Conservation (phyloP, 2,329 filamentous ascomycete species). For the Pseudovirgaria hyperparasitica region DNA sequence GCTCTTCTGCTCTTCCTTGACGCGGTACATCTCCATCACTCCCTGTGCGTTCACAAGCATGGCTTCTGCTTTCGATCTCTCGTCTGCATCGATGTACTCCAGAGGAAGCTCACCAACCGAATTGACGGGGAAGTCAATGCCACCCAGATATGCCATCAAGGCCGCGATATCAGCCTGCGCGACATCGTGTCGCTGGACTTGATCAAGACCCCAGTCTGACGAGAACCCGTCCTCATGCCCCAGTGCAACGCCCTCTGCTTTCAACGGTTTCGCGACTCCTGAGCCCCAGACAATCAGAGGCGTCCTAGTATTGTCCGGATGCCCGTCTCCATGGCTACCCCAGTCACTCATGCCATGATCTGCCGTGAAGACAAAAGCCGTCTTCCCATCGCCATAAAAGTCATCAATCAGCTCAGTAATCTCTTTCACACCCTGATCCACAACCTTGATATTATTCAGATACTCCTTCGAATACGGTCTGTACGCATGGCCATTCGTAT, state of each 20-base stretch:
- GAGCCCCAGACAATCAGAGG: slow-evolving; percentile 90
- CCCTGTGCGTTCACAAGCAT: slow-evolving; percentile 72
- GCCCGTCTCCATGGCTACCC: slow-evolving; percentile 97
- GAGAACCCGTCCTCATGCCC: slow-evolving; percentile 86
- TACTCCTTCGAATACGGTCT: slow-evolving; percentile 94
- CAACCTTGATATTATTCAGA: slow-evolving; percentile 83
- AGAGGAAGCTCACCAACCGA: slow-evolving; percentile 89
- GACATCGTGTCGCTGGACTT: slow-evolving; percentile 79
- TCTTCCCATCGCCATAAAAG: slow-evolving; percentile 74
- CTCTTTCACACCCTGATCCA: slow-evolving; percentile 80
- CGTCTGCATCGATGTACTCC: slow-evolving; percentile 60
- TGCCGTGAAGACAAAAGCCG: slow-evolving; percentile 91
- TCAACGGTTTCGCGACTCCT: slow-evolving; percentile 65
- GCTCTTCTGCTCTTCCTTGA: slow-evolving; percentile 82
- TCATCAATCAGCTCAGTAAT: slow-evolving; percentile 68
- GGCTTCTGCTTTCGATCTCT: slow-evolving; percentile 69
- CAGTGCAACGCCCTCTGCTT: slow-evolving; percentile 47
- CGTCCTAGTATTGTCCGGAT: slow-evolving; percentile 92
- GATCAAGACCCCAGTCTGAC: slow-evolving; percentile 71
- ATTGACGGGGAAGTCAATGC: slow-evolving; percentile 85
- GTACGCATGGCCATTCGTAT: slow-evolving; percentile 77
- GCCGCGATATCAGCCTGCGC: slow-evolving; percentile 88
- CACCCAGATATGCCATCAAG: slow-evolving; percentile 85
- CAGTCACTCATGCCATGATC: slow-evolving; percentile 99
- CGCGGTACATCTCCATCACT: slow-evolving; percentile 89